These are phyloP conservation scores for Filobasidium wieringae DNA, from an alignment of 768 basidiomycete species.

Conservation along the genomic window DNA sequence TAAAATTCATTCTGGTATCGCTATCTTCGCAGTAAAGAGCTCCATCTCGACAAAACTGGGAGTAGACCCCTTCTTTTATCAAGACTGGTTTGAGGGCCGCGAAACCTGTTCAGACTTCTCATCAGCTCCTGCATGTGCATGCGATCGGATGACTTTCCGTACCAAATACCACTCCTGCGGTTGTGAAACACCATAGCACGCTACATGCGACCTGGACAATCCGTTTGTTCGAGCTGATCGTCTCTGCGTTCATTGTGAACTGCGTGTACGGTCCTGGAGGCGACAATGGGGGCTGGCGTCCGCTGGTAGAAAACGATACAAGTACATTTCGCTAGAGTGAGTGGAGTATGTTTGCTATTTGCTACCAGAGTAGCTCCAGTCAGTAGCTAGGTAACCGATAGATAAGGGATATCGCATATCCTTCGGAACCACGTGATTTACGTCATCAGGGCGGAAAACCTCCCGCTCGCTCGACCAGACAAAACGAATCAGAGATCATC, in stretches of 20 bases:
- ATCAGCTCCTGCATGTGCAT: neutral
- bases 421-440: no score
- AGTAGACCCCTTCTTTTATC: slow-evolving; percentile 32
- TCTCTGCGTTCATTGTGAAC: slow-evolving; percentile 10
- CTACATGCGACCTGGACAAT: slow-evolving; percentile 13
- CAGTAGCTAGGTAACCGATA: no score
- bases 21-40: slow-evolving; percentile 18
- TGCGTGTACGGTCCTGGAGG: no score
- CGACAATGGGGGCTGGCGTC: no score
- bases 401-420: no score
- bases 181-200: slow-evolving; percentile 22
- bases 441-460: no score
- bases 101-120: slow-evolving; percentile 15
- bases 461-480: no score
- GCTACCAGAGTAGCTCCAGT: no score
- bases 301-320: no score
- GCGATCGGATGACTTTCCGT: slow-evolving; percentile 3
- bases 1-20: slow-evolving; percentile 34
- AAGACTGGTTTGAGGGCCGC: slow-evolving; percentile 39
- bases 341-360: no score
- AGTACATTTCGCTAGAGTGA: no score
- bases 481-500: no score
- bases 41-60: slow-evolving; percentile 24
- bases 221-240: slow-evolving; percentile 15
- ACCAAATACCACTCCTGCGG: slow-evolving; percentile 38